Conservation (phyloP, 2,329 filamentous ascomycete genomes). For the Fusarium decemcellulare region DNA sequence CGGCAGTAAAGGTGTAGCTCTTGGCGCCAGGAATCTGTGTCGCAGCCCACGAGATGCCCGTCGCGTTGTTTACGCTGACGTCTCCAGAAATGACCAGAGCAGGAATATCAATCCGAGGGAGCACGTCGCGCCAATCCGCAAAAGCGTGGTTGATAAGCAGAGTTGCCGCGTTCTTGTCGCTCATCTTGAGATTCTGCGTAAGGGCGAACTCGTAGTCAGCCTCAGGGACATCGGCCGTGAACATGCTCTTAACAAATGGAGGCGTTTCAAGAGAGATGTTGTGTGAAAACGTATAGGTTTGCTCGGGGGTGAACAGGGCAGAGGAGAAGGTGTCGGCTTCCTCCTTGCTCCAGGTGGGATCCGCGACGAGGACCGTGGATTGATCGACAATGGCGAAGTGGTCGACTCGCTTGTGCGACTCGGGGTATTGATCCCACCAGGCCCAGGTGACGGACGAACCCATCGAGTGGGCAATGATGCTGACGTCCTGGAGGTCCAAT, state of each 20-base stretch:
- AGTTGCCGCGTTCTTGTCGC: conserved; percentile 40
- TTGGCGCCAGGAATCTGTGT: conserved; percentile 46
- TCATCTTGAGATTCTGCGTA: conserved; percentile 45
- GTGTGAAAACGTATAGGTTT: conserved; percentile 34
- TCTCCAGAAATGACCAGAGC: conserved; percentile 46
- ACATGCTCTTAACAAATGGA: conserved; percentile 42
- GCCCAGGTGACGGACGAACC: conserved; percentile 51
- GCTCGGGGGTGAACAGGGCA: conserved; percentile 39
- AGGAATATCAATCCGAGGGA: conserved; percentile 44
- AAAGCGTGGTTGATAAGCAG: conserved; percentile 47
- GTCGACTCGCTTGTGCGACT: conserved; percentile 38
- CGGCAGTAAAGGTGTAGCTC: conserved; percentile 46
- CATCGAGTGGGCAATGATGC: conserved; percentile 54
- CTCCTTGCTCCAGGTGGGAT: conserved; percentile 48
- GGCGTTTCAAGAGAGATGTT: conserved; percentile 33
- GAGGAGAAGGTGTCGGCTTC: conserved; percentile 32
- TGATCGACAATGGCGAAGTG: conserved; percentile 52
- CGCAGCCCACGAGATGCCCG: conserved; percentile 44
- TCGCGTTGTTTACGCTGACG: conserved; percentile 13
- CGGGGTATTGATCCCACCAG: conserved; percentile 49
- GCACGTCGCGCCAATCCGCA: conserved; percentile 4
- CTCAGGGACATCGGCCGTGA: conserved; percentile 36
- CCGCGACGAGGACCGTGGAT: conserved; percentile 39
- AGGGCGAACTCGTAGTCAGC: conserved; percentile 47
- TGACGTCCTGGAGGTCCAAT: conserved; percentile 49